Conservation (phyloP, 129 eudicot species). For the Tanacetum coccineum region DNA sequence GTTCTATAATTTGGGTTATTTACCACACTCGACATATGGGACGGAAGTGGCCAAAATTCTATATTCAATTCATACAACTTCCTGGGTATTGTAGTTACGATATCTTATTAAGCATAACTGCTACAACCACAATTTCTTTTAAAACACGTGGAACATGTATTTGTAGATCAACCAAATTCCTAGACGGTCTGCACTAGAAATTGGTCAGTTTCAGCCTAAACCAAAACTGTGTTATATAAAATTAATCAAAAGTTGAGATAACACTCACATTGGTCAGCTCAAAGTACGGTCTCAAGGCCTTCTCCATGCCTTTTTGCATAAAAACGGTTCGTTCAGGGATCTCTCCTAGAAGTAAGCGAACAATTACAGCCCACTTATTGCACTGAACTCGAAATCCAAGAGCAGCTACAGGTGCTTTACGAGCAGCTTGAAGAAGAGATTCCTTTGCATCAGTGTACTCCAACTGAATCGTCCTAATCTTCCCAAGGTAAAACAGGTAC, state of each 20-base stretch:
- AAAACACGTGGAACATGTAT: too few species aligned
- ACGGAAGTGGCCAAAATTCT: not conserved
- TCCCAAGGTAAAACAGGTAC: slow-evolving; percentile 91
- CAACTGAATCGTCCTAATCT: slow-evolving; percentile 88
- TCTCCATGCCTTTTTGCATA: slow-evolving; percentile 99
- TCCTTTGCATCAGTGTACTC: slow-evolving; percentile 99
- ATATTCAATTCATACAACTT: too few species aligned
- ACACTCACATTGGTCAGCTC: slow-evolving; percentile 94
- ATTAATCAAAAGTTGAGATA: not conserved
- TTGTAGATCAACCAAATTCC: too few species aligned
- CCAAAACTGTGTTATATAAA: not conserved
- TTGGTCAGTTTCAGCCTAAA: too few species aligned
- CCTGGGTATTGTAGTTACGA: too few species aligned
- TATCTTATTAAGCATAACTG: too few species aligned
- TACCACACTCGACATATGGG: not conserved
- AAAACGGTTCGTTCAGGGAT: slow-evolving; percentile 95
- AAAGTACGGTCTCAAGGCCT: slow-evolving; percentile 90
- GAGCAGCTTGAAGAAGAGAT: slow-evolving; percentile 95
- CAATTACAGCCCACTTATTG: slow-evolving; percentile 98
- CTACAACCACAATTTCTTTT: too few species aligned
- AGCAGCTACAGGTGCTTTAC: slow-evolving; percentile 97
- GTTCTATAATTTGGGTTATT: not conserved
- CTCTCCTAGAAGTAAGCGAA: slow-evolving; percentile 86
- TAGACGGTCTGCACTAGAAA: too few species aligned
- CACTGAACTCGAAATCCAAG: slow-evolving; percentile 95